A percentile compares a stretch with the other conserved stretches of the same genome.
Evolutionary conservation across 106 monocot species (phyloP).

Genomic region (Dioscorea zingiberensis): DNA sequence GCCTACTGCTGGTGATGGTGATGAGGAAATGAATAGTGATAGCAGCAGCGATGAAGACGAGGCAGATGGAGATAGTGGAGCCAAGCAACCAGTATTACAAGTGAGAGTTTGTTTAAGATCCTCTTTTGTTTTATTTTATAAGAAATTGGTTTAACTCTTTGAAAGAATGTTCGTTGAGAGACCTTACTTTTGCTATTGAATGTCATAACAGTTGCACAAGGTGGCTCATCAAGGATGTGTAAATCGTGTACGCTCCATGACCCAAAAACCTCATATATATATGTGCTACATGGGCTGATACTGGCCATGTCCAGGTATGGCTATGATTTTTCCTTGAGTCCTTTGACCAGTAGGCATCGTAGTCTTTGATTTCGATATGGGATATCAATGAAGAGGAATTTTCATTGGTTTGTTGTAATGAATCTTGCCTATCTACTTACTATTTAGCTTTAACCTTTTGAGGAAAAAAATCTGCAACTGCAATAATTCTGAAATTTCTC

Average conservation of each 20-base stretch:
- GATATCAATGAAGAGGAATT: too few relatives aligned
- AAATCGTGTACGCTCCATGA: slow-evolving; percentile 85
- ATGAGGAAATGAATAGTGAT: slow-evolving; percentile 57
- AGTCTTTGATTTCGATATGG: too few relatives aligned
- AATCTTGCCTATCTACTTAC: too few relatives aligned
- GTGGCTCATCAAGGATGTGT: slow-evolving; percentile 92
- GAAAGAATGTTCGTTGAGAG: not conserved
- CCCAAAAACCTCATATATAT: slow-evolving; percentile 83
- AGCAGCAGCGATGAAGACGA: slow-evolving; percentile 75
- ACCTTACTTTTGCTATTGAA: slow-evolving; percentile 2
- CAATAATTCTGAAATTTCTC: too few relatives aligned
- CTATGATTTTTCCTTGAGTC: too few relatives aligned
- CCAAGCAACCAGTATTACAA: slow-evolving; percentile 64
- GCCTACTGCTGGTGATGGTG: slow-evolving; percentile 46
- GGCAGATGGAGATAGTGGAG: slow-evolving; percentile 44
- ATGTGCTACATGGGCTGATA: slow-evolving; percentile 91
- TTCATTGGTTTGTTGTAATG: too few relatives aligned
- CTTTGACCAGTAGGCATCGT: too few relatives aligned
- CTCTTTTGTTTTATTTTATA: not conserved
- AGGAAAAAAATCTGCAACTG: too few relatives aligned
- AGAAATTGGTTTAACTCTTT: not conserved
- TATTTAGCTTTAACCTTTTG: too few relatives aligned
- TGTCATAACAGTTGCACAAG: slow-evolving; percentile 53
- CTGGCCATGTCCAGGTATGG: slow-evolving; percentile 82
- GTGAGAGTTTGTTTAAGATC: slow-evolving; percentile 11